phyloP scores from a whole-genome alignment of 495 filamentous ascomycete genomes.

The Xylaria scruposa region DNA sequence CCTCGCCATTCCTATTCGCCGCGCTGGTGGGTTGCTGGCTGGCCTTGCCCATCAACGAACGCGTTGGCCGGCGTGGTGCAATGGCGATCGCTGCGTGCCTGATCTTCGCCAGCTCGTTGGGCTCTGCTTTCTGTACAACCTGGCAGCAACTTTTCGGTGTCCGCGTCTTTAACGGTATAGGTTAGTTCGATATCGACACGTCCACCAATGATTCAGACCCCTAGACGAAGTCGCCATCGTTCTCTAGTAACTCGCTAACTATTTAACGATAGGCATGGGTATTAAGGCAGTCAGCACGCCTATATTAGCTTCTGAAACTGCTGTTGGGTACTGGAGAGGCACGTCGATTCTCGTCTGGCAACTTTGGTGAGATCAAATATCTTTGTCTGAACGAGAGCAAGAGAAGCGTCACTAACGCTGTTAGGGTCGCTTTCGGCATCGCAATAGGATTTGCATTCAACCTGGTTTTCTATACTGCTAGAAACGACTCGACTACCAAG shows the following conservation, averaged over 20 bases:
- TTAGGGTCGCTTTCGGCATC: constrained; percentile 45
- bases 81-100: constrained; percentile 38
- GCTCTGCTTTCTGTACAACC: constrained; percentile 29
- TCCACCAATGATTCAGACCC: background rate
- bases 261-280: constrained; percentile 37
- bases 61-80: constrained; percentile 39
- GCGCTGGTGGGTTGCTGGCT: constrained; percentile 40
- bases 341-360: constrained; percentile 44
- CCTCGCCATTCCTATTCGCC: constrained; percentile 38
- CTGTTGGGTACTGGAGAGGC: constrained; percentile 43
- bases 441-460: constrained; percentile 42
- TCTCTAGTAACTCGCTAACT: background rate
- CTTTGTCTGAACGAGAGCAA: background rate
- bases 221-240: background rate
- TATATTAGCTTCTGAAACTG: constrained; percentile 43
- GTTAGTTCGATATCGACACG: constrained; percentile 25
- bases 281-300: constrained; percentile 43
- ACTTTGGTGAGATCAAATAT: constrained; percentile 34
- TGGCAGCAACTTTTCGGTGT: constrained; percentile 34
- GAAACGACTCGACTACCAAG: background rate
- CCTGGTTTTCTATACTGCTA: constrained; percentile 34
- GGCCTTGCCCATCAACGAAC: constrained; percentile 40
- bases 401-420: background rate
- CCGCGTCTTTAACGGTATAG: constrained; percentile 40
- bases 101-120: constrained; percentile 40